These are phyloP conservation scores for Neofusicoccum umdonicola DNA, from an alignment of 2,329 filamentous ascomycete species.

Conservation along the genomic window DNA sequence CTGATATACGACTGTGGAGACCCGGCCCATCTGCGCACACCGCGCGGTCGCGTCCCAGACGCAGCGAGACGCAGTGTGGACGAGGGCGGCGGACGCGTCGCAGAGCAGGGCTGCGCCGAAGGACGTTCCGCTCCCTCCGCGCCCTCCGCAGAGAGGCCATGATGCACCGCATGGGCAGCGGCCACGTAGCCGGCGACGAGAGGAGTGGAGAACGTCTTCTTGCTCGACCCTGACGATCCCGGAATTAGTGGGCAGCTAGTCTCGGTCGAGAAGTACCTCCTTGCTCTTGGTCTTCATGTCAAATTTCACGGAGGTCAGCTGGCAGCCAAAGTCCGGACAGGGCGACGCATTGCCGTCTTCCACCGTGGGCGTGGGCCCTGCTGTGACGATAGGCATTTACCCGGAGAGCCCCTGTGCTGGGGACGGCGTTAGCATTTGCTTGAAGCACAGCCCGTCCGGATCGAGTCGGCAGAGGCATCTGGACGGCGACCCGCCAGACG, in stretches of 20 bases:
- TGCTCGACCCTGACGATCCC: slow-evolving; percentile 6
- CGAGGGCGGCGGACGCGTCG: no score
- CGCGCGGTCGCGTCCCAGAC: no score
- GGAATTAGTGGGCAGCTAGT: slow-evolving; percentile 8
- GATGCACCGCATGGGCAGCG: not conserved
- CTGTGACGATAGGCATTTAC: no score
- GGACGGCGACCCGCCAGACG: not conserved
- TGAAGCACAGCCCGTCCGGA: no score
- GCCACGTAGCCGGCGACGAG: not conserved
- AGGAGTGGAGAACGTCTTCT: not conserved
- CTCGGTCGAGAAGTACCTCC: slow-evolving; percentile 1
- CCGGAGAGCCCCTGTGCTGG: no score
- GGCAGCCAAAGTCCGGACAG: not conserved
- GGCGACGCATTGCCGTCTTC: not conserved
- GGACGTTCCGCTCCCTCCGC: not conserved
- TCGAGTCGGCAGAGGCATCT: not conserved
- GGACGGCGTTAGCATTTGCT: no score
- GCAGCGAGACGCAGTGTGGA: no score
- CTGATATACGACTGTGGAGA: slow-evolving; percentile 3
- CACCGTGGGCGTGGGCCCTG: not conserved
- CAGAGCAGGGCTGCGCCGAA: not conserved
- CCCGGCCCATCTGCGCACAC: not conserved
- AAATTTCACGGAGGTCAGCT: not conserved
- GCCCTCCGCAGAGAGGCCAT: not conserved
- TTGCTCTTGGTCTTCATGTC: not conserved